Evolutionary conservation across 2,329 filamentous ascomycete genomes (phyloP), one percentile per base, ranked within the genome.

Genomic region (Paracorniculantispora psalliotae): DNA sequence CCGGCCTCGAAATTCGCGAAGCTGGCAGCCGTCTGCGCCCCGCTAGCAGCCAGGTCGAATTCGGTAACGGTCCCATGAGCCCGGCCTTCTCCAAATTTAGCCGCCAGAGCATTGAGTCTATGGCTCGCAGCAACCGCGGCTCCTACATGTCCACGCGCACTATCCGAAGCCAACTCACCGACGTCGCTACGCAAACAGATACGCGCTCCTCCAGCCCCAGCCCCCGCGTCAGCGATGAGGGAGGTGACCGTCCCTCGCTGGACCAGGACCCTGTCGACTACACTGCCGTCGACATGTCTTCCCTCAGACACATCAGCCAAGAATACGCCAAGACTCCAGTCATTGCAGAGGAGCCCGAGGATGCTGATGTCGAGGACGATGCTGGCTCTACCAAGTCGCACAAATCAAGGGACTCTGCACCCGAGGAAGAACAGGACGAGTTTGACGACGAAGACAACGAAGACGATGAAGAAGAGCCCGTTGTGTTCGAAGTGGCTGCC

Each of bases 1-100:
- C 92, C 61, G 93, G 93, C 2, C 77, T 97, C 59, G 90, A 93
- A 66, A 94, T 97, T 64, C 84, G 90, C 55, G 92, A 97, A 75
- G 92, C 92, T n/a, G 92, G 91, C 35, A 84, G 86, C 52, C 68
- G 67, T 7, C 79, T 84, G 57, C 81, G 91, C 58, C 91, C 92
- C 2, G 80, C 83, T 25, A 91, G 88, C 75, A 91, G 88, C 60
- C 84, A 89, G 65, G 96, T 97, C 71, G 90, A 93, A 68, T 94
- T 90, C 72, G 86, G 86, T 64, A 89, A 91, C 3, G 85, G 81
- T 55, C 88, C 90, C 1, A 84, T 84, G 10, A 96, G 91, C 71
- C 91, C 92, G 1, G 75, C 86, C n/a, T 82, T 79, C 59, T 75
- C 77, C 54, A 80, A 77, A 61, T 81, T 80, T 62, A 73, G 86